Conservation (phyloP, 768 basidiomycete genomes). For the Hypsizygus marmoreus region DNA sequence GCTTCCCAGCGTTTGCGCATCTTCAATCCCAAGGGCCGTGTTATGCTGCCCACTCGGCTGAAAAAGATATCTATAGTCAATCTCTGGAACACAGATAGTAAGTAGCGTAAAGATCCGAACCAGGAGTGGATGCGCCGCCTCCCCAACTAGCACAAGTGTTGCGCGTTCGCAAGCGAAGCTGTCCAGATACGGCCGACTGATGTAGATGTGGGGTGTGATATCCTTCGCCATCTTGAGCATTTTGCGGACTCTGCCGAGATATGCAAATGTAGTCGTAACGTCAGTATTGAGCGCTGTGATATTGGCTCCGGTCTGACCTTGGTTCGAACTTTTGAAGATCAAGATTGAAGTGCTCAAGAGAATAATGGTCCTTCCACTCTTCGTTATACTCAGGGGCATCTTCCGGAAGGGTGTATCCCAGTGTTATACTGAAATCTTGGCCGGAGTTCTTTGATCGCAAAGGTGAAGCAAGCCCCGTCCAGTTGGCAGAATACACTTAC, state of each 20-base stretch:
- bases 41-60: constrained; percentile 59
- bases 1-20: constrained; percentile 58
- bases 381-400: constrained; percentile 24
- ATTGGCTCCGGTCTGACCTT: constrained; percentile 35
- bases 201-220: constrained; percentile 31
- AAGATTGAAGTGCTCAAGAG: constrained; percentile 34
- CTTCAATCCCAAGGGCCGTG: constrained; percentile 57
- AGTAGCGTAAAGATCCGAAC: constrained; percentile 25
- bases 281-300: no score
- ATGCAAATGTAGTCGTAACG: not conserved
- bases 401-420: constrained; percentile 23
- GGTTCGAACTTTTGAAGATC: constrained; percentile 37
- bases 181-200: constrained; percentile 36
- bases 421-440: constrained; percentile 27
- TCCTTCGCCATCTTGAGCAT: constrained; percentile 30
- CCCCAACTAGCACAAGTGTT: constrained; percentile 55
- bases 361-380: constrained; percentile 31
- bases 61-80: not conserved
- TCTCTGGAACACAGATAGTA: not conserved
- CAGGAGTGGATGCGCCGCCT: constrained; percentile 60
- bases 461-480: not conserved
- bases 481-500: constrained; percentile 13
- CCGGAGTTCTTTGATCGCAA: constrained; percentile 23
- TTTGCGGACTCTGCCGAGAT: constrained; percentile 31
- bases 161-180: constrained; percentile 51